Evolutionary conservation across 2,329 filamentous ascomycete genomes (phyloP), one percentile per base, ranked within the genome.

Genomic region (Acrocalymma vagum): DNA sequence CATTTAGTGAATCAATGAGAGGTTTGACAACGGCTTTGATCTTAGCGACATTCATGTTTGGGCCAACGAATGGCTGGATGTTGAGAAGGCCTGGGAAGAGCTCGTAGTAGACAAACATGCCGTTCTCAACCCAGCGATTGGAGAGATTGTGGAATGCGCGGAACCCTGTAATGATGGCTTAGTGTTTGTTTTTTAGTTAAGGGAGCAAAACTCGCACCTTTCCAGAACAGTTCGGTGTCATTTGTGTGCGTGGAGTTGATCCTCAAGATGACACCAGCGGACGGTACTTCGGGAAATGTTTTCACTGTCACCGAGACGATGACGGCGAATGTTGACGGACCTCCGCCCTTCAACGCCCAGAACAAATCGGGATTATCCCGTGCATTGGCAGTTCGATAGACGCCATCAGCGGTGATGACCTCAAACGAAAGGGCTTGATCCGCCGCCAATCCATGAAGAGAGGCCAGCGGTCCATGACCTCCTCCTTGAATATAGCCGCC

Each of bases 401-500:
- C 52, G n/a, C 60, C 60, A 33, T 53, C 38, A 10, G 62, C 51
- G 6, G 58, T 61, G 5, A 65, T 45, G 6, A 65, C 43, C 9
- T 52, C 43, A 18, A 53, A 58, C 8, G 55, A 51, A 10, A 65
- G 31, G 9, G 57, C 50, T 22, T 60, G 47, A 38, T 66, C 62
- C 6, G 53, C 42, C 17, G 46, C 57, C 32, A 65, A 31, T 5
- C 62, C 65, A 20, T 62, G 55, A 3, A 42, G 44, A 24, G 37
- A 46, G 11, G 59, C 51, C 29, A 72, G 31, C 1, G 67, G 63
- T 1, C 67, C 69, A 31, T 72, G 62, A 9, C 70, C 70, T 25
- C 67, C 70, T 25, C 63, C 62, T 34, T 64, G 60, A 20, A 58
- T 56, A 30, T 63, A 70, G 3, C 67, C 67, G 14, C 66, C 68